Evolutionary conservation across 2,329 filamentous ascomycete genomes (phyloP).

Genomic region (Ophiostoma ulmi): DNA sequence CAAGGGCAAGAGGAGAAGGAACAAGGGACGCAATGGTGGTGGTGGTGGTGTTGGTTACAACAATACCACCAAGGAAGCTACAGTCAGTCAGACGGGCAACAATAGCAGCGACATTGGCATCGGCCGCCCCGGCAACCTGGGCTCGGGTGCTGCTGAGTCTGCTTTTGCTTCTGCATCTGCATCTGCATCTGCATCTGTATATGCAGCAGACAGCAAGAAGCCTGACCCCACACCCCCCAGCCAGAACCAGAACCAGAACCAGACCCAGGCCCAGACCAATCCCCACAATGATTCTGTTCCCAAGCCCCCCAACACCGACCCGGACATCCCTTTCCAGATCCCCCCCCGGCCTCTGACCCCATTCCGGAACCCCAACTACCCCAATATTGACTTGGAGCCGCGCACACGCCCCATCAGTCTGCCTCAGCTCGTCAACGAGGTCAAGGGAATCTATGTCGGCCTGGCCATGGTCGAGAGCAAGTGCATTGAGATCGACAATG

Average conservation of each 20-base stretch:
- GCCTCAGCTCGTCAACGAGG: slow-evolving; percentile 73
- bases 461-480: slow-evolving; percentile 82
- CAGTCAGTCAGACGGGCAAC: neutral
- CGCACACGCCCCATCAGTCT: slow-evolving; percentile 66
- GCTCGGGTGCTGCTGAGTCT: neutral
- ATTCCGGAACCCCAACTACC: slow-evolving; percentile 1
- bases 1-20: neutral
- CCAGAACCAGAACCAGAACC: neutral
- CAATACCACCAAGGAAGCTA: neutral
- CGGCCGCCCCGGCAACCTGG: neutral
- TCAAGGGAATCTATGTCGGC: slow-evolving; percentile 77
- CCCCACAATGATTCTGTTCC: neutral
- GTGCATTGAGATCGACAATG: slow-evolving; percentile 75
- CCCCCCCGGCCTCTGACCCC: neutral
- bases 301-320: neutral
- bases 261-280: no score
- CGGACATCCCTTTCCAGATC: neutral
- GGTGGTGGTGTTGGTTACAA: no score
- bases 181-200: neutral
- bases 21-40: neutral
- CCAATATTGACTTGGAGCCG: slow-evolving; percentile 42
- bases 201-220: neutral
- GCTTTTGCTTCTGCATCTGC: neutral
- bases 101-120: no score
- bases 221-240: neutral